Base-by-base conservation (phyloP, 2,329 filamentous ascomycete genomes). In the Claviceps maximensis region DNA sequence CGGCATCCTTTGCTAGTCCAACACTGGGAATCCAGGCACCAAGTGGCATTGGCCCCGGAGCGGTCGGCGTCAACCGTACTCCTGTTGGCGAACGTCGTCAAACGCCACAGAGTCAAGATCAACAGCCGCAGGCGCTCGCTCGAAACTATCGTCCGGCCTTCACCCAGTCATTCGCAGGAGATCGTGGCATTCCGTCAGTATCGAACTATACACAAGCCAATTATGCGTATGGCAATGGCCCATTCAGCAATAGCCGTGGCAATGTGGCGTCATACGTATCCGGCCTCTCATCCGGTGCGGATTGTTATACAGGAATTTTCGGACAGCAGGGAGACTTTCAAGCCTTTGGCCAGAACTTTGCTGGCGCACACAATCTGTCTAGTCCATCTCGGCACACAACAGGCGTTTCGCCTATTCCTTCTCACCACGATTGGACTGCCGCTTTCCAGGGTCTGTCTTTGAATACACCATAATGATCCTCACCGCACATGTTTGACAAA, bases 1-100 rank as follows among this genome's bases (percentile, higher is more conserved):
- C 93, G 8, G 93, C 91, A 5, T 96, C 91, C 0, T 96, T 97
- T 67, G 87, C 87, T 25, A 90, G 83, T 57, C 86, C 87, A 19
- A 82, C 82, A 3, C 74, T 87, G 49, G 85, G 85, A 27, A 73
- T 89, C 23, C 83, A 84, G 64, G 81, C 83, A 2, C 82, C 84
- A 1, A 83, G 81, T 57, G 79, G 79, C 29, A 76, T 86, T 59
- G 80, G 81, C 0, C 80, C 81, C 9, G 83, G 82, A 25, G 80
- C 82, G 25, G 77, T 87, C n/a, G 77, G 76, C 47, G 74, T 77
- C 9, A 74, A 72, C 54, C 71, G 82, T 63, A 72, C 70, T 38
- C 62, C 72, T 1, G 58, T 60, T 6, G 57, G 58, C 17, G 73
- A 80, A 42, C 74, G 78, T 53, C 76, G 77, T 36, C 70, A 74